Base-by-base conservation (phyloP, 2,329 filamentous ascomycete genomes). In the Sporothrix schenckii region DNA sequence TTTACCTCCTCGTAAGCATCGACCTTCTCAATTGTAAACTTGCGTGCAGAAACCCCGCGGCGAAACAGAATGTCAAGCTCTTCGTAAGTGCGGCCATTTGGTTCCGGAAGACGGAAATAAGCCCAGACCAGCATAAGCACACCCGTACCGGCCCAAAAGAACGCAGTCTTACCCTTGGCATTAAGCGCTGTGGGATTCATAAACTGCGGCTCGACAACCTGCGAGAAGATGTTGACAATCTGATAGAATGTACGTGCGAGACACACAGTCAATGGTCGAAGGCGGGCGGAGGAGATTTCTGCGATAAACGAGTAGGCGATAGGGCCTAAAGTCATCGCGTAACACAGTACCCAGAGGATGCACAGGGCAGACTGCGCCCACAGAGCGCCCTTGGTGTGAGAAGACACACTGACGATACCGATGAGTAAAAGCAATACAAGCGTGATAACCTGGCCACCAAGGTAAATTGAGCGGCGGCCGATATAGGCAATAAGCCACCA, bases 21-120 rank as follows among this genome's bases (percentile, higher is more conserved):
- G 44, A 47, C 66, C 52, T 54, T 39, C 21, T 27, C 50, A 2
- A 21, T 49, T 1, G 58, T 63, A 70, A 72, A 74, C 70, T 75
- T 76, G 69, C 82, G 77, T 0, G 84, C 82, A 30, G 80, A 76
- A 13, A 83, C 76, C 9, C 76, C 74, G 27, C 79, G 76, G 73
- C 85, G 82, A 74, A 88, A 88, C 71, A 89, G 76, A 11, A 84
- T 77, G 66, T 88, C 86, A 2, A 88, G 80, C 77, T 88, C 86
- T 50, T 83, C 84, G 69, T 85, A 84, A 0, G 84, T 85, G 53
- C 84, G 81, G 9, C 82, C 85, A 10, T 34, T 52, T 1, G 71
- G 71, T 79, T 88, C 87, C 3, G 85, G 85, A 4, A 86, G 78
- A 24, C 82, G 83, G 75, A 84, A 85, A 71, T 80, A 86, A 0